Evolutionary conservation across 2,329 filamentous ascomycete genomes (phyloP).

Genomic region (Fusarium sp.): DNA sequence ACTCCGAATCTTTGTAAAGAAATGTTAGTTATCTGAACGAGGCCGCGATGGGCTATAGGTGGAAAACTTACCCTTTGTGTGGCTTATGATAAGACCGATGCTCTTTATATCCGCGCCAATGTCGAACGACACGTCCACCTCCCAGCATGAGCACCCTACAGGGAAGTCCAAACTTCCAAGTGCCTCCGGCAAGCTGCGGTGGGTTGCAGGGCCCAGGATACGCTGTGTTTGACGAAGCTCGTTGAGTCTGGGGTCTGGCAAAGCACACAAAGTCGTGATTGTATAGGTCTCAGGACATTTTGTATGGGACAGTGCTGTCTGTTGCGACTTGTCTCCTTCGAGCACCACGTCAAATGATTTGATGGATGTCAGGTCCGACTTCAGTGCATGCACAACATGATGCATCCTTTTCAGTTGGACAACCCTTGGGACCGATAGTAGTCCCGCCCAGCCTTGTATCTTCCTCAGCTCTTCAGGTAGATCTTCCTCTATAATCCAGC

Average conservation of each 20-base stretch:
- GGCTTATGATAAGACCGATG: neutral
- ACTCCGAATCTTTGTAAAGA: neutral
- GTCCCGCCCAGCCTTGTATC: neutral
- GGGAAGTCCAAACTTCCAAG: neutral
- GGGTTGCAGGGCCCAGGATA: accelerated
- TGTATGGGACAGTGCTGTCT: accelerated
- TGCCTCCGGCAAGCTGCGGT: too few relatives aligned
- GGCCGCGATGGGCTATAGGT: accelerated
- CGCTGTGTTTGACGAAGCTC: neutral
- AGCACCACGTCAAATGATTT: neutral
- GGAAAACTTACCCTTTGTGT: neutral
- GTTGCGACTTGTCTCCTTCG: neutral
- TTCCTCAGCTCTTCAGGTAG: neutral
- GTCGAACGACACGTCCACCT: neutral
- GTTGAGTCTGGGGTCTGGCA: neutral
- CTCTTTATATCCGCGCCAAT: neutral
- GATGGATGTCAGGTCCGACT: neutral
- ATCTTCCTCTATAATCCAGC: constrained; percentile 4
- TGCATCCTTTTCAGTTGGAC: neutral
- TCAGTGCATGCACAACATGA: neutral
- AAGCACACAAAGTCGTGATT: neutral
- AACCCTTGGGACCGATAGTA: neutral
- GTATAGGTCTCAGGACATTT: neutral
- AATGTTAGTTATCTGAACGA: neutral
- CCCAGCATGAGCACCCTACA: neutral